These are phyloP conservation scores for Prunus mira DNA, from an alignment of 306 rosid species.

Conservation along the genomic window DNA sequence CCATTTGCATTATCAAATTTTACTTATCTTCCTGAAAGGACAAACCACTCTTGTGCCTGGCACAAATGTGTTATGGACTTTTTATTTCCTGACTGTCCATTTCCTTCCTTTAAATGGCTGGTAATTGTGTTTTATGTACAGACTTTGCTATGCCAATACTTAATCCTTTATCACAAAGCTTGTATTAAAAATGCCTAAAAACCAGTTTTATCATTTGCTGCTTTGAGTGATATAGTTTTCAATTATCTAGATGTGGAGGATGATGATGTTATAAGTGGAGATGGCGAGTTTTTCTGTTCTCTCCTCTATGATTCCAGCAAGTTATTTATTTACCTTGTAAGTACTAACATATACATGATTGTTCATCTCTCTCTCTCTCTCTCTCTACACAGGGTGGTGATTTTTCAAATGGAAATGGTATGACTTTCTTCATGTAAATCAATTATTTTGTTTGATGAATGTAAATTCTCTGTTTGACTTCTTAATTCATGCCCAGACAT, in stretches of 20 bases:
- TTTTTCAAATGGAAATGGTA: conserved; percentile 90
- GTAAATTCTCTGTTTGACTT: conserved; percentile 29
- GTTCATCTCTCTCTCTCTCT: not conserved
- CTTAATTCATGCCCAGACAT: conserved; percentile 28
- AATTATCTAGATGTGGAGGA: not conserved
- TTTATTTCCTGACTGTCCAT: not conserved
- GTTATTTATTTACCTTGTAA: not conserved
- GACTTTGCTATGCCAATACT: not conserved
- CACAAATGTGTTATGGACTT: not conserved
- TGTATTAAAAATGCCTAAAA: not conserved
- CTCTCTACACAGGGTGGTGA: conserved; percentile 85
- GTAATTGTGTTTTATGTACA: not conserved
- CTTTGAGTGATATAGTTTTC: not conserved
- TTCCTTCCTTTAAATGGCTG: not conserved
- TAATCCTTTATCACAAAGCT: not conserved
- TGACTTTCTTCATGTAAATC: conserved; percentile 30
- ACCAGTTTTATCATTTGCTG: not conserved
- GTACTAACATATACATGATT: not conserved
- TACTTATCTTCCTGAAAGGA: not conserved
- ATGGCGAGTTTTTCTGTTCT: not conserved
- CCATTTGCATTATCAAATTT: not conserved
- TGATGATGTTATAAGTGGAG: not conserved
- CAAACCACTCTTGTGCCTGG: not conserved
- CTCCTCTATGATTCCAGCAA: not conserved
- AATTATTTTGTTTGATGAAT: conserved; percentile 21